These are phyloP conservation scores for Talaromyces sp. DNA, from an alignment of 2,329 filamentous ascomycete species.

Conservation along the genomic window DNA sequence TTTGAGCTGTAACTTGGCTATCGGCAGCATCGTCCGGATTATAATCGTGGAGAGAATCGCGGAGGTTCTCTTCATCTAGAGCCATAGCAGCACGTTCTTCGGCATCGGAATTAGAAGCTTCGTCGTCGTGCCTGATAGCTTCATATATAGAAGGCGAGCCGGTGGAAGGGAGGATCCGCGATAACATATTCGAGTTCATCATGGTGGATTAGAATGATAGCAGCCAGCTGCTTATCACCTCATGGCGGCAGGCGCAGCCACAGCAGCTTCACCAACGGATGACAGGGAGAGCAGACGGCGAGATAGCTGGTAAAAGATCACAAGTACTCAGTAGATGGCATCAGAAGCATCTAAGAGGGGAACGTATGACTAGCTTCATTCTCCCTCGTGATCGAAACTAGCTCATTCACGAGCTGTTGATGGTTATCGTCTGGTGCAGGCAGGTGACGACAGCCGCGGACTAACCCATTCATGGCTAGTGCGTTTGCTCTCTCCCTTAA, in stretches of 20 bases:
- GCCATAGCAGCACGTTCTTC: constrained; percentile 44
- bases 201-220: constrained; percentile 19
- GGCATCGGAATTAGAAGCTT: constrained; percentile 41
- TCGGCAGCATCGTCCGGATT: constrained; percentile 50
- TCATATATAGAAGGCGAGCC: constrained; percentile 45
- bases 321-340: neutral
- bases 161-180: constrained; percentile 42
- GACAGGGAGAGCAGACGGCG: neutral
- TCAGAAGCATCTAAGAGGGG: neutral
- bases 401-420: neutral
- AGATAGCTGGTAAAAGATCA: neutral
- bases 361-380: neutral
- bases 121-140: constrained; percentile 41
- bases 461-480: neutral
- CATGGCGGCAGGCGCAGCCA: constrained; percentile 3
- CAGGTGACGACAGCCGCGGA: neutral
- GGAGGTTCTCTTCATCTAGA: constrained; percentile 45
- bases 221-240: neutral
- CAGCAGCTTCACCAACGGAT: neutral
- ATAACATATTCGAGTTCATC: constrained; percentile 39
- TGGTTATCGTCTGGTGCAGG: neutral
- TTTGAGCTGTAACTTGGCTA: constrained; percentile 43
- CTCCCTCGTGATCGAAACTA: neutral
- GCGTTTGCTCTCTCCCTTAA: no score
- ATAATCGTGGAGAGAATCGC: constrained; percentile 48